Conservation (phyloP, 179 eudicot species). For the Beta macrorhiza region DNA sequence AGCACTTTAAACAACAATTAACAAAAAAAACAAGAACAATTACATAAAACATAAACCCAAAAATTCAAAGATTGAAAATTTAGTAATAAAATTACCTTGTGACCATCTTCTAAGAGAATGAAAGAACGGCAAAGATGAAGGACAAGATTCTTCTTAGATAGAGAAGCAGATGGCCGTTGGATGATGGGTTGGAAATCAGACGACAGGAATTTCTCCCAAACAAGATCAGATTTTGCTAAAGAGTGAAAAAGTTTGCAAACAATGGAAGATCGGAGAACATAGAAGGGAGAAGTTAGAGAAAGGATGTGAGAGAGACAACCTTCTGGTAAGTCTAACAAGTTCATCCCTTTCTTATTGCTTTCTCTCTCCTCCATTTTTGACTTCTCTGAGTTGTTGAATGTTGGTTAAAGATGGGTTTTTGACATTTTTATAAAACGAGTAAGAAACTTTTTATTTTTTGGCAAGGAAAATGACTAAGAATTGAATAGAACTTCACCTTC, state of each 20-base stretch:
- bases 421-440: not conserved
- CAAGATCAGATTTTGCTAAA: slow-evolving; percentile 29
- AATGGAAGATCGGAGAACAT: slow-evolving; percentile 27
- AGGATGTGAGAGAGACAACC: slow-evolving; percentile 33
- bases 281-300: slow-evolving; percentile 32
- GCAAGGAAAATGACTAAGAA: too few species aligned
- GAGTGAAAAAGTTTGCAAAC: slow-evolving; percentile 31
- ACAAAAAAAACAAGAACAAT: not conserved
- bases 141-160: slow-evolving; percentile 24
- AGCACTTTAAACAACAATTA: not conserved
- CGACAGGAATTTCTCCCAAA: slow-evolving; percentile 32
- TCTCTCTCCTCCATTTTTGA: slow-evolving; percentile 18
- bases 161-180: slow-evolving; percentile 4
- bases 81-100: slow-evolving; percentile 17
- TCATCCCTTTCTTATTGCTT: slow-evolving; percentile 20
- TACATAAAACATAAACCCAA: not conserved
- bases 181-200: slow-evolving; percentile 20
- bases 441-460: not conserved
- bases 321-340: slow-evolving; percentile 37
- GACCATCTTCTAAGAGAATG: slow-evolving; percentile 23
- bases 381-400: too few species aligned
- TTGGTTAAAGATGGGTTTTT: too few species aligned
- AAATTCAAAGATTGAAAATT: not conserved
- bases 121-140: slow-evolving; percentile 31
- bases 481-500: too few species aligned